Evolutionary conservation across 345 rosid genomes (phyloP).

Genomic region (Noccaea bulbosa): DNA sequence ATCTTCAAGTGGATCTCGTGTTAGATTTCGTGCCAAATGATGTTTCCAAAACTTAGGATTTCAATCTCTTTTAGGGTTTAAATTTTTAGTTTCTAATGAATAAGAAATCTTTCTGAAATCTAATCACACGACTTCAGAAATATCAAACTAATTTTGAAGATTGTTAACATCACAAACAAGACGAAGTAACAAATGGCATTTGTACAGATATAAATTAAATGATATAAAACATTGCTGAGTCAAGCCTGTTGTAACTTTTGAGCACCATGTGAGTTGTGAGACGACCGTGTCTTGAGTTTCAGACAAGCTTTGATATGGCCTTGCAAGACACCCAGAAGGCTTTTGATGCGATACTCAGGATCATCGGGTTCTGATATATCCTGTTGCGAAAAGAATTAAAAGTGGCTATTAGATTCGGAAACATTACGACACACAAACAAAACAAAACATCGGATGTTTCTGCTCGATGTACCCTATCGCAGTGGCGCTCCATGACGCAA

Average conservation of each 20-base stretch:
- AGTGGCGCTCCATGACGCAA: slow-evolving; percentile 99
- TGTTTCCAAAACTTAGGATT: neutral
- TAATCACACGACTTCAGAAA: slow-evolving; percentile 9
- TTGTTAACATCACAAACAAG: slow-evolving; percentile 13
- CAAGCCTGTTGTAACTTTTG: slow-evolving; percentile 28
- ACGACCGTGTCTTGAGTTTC: slow-evolving; percentile 40
- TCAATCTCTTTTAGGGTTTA: neutral
- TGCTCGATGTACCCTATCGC: slow-evolving; percentile 65
- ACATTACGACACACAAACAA: slow-evolving; percentile 11
- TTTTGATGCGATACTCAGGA: slow-evolving; percentile 74
- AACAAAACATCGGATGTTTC: neutral
- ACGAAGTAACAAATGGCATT: slow-evolving; percentile 28
- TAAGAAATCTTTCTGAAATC: neutral
- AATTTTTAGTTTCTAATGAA: neutral
- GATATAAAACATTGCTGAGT: slow-evolving; percentile 37
- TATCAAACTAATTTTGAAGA: slow-evolving; percentile 30
- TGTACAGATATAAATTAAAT: slow-evolving; percentile 30
- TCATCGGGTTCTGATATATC: slow-evolving; percentile 89
- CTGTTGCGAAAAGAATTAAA: slow-evolving; percentile 40
- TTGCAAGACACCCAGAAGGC: slow-evolving; percentile 92
- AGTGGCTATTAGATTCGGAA: neutral
- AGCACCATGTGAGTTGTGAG: slow-evolving; percentile 13
- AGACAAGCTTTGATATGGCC: slow-evolving; percentile 83
- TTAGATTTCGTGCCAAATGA: too few relatives aligned
- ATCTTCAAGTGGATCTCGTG: too few relatives aligned